phyloP scores from a whole-genome alignment of 1,139 yeast genomes.

The Yamadazyma atmosphaerica region DNA sequence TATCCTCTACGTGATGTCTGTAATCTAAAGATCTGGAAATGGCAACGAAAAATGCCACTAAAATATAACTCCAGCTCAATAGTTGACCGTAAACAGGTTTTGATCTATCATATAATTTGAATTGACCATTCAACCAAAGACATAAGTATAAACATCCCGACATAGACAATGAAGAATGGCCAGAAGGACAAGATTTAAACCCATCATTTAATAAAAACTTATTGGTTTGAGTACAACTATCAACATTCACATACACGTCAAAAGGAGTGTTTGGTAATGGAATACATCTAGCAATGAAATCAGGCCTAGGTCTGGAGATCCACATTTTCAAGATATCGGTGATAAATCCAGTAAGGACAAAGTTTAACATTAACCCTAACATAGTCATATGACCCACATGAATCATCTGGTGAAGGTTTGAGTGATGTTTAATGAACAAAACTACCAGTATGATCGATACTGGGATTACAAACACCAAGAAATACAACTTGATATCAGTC shows the following conservation, averaged over 20 bases:
- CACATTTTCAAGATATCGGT: conserved; percentile 48
- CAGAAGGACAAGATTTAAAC: conserved; percentile 48
- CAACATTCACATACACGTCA: conserved; percentile 31
- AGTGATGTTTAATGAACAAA: conserved; percentile 3
- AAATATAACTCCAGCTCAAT: conserved; percentile 23
- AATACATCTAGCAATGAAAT: conserved; percentile 44
- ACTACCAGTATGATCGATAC: conserved; percentile 16
- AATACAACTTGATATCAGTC: conserved; percentile 26
- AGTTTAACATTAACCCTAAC: conserved; percentile 25
- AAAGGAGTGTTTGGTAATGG: conserved; percentile 31
- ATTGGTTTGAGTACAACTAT: conserved; percentile 37
- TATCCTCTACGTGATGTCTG: conserved; percentile 45
- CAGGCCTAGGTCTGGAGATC: conserved; percentile 51
- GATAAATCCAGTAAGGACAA: conserved; percentile 22
- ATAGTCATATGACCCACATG: conserved; percentile 23
- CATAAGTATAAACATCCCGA: conserved; percentile 39
- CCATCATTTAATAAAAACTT: conserved; percentile 45
- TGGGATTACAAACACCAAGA: conserved; percentile 26
- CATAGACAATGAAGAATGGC: conserved; percentile 47
- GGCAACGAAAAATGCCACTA: conserved; percentile 38
- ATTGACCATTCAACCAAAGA: conserved; percentile 44
- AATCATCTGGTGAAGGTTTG: conserved; percentile 8
- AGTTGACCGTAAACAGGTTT: conserved; percentile 15
- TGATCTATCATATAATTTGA: conserved; percentile 16
- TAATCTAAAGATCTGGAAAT: conserved; percentile 44